Base-by-base conservation (phyloP, 176 grass and related monocot species). In the Oryza coarctata region DNA sequence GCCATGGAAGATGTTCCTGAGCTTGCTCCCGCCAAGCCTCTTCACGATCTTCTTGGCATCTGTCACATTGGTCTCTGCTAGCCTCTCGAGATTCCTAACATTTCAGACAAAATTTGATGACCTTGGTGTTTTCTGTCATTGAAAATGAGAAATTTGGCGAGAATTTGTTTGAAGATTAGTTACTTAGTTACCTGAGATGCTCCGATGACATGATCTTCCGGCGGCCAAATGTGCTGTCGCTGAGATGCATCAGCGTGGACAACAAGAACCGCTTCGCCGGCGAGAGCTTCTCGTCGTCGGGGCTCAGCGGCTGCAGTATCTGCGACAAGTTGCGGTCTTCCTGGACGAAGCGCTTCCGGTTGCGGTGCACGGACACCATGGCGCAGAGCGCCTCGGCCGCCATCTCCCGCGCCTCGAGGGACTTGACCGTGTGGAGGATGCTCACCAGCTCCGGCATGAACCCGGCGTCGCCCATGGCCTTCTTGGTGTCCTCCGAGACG, bases 41-140 rank as follows among this genome's bases (percentile, higher is more conserved):
- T 94, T 99, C 41, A 99, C 82, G 52, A 99, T 81, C 87, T 88
- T 93, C 81, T 95, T 95, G 0, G 96, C 96, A 22, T 93, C 96
- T 2, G 65, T 57, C 28, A 88, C 92, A 73, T 95, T 82, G 1
- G 71, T 71, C 76, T 91, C 93, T 8, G 96, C 91, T n/a, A 95
- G 91, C 85, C 71, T 86, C 89, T 93, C 77, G 3, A 99, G 74
- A 81, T 92, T 88, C 77, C 92, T 91, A 34, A 33, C 44, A 82
- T 80, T 10, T 34, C 1, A 30, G 25, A 36, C 20, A 52, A 23
- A 18, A 44, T 50, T 23, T 20, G 27, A 2, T 0, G 22, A 74
- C 17, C 5, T 49, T 13, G 18, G 34, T 28, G 30, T 25, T 30
- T 18, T 0, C 32, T 7, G 5, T 9, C 52, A 32, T 73, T 6